Evolutionary conservation across 1,139 yeast genomes (phyloP), one percentile per base, ranked within the genome.

Genomic region (Debaryomycetaceae sp.): DNA sequence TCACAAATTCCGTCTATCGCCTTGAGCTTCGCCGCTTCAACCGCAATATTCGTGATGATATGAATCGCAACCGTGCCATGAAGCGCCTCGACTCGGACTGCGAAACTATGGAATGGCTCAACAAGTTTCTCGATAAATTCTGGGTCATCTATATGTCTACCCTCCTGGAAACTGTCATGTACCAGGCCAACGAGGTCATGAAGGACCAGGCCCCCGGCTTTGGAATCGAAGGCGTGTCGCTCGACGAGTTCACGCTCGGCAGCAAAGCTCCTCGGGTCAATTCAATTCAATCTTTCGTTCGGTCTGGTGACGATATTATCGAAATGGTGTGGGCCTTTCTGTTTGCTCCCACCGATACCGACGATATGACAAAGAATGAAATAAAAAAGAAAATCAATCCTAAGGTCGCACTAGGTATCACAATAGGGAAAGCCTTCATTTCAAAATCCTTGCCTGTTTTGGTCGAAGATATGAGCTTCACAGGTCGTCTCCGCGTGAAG

Each of bases 141-240:
- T 81, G 93, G 93, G 81, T 78, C 32, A 78, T 80, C 38, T 80
- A 80, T 43, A 80, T 81, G 93, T 90, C 90, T 25, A 83, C 82
- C 1, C 59, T 81, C 32, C 76, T 85, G n/a, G 82, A 78, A 43
- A 75, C 73, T 50, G 90, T 80, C 18, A 66, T 73, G 54, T 69
- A 65, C 30, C 72, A 69, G 44, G 78, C 83, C 13, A 79, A 78
- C 43, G 75, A 72, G 25, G 62, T 69, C 18, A 56, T 81, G 48
- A 71, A 74, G 32, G 86, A 73, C 44, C 73, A 74, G 38, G 83
- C 80, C 11, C 90, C 92, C 13, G 92, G 92, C 25, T 76, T 73
- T 46, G 90, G 90, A 47, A 79, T 81, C 43, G 86, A 78, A 35
- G 76, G 74, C 6, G 51, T 81, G 32, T 62, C 80, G 2, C 58